Conservation (phyloP, 2,329 filamentous ascomycete species). For the Periconia macrospinosa region DNA sequence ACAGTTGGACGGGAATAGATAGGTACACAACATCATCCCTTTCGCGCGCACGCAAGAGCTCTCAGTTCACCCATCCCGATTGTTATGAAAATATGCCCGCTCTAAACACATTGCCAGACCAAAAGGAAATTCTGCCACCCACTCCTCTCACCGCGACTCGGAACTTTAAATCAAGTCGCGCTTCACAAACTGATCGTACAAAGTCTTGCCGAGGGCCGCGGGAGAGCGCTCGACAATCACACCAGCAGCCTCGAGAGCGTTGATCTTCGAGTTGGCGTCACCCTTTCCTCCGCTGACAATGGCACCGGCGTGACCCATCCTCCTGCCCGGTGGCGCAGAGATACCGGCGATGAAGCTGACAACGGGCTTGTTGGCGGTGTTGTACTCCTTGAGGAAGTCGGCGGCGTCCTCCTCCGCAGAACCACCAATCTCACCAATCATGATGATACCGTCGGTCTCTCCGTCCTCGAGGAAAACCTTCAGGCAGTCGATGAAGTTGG, state of each 20-base stretch:
- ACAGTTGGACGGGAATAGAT: slow-evolving; percentile 26
- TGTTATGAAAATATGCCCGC: slow-evolving; percentile 9
- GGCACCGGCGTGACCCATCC: slow-evolving; percentile 98
- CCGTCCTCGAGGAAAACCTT: slow-evolving; percentile 94
- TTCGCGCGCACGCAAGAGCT: slow-evolving; percentile 20
- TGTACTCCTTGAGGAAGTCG: slow-evolving; percentile 90
- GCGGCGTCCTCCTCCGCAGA: slow-evolving; percentile 97
- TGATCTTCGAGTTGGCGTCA: slow-evolving; percentile 97
- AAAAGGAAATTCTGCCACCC: slow-evolving; percentile 11
- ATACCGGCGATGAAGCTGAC: slow-evolving; percentile 99
- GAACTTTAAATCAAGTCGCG: slow-evolving; percentile 79
- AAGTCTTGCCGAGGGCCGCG: slow-evolving; percentile 85
- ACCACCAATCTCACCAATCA: slow-evolving; percentile 99
- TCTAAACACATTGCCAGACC: slow-evolving; percentile 23
- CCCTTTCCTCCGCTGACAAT: slow-evolving; percentile 98
- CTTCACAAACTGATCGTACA: slow-evolving; percentile 95
- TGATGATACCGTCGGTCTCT: slow-evolving; percentile 98
- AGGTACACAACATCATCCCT: slow-evolving; percentile 11
- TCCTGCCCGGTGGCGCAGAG: slow-evolving; percentile 89
- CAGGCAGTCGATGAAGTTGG: slow-evolving; percentile 99
- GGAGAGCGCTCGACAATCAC: slow-evolving; percentile 87
- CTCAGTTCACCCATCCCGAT: slow-evolving; percentile 16
- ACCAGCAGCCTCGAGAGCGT: slow-evolving; percentile 87
- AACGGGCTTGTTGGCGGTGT: slow-evolving; percentile 92
- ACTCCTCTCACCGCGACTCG: not conserved